phyloP scores from a whole-genome alignment of 495 filamentous ascomycete species.

The Jackrogersella minutella region DNA sequence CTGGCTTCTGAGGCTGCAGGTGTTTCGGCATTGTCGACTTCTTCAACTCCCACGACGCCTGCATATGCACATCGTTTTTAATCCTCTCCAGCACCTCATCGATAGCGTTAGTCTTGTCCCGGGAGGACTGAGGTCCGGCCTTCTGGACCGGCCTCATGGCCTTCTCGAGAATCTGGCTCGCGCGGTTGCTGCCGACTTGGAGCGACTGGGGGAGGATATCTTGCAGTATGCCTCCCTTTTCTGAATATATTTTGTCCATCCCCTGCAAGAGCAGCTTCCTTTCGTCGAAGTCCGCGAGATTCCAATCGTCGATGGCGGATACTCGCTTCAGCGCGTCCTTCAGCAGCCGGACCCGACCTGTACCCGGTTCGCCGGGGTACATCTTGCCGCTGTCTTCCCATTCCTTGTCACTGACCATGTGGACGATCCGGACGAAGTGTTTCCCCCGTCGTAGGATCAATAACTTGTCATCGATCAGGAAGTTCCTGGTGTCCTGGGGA shows the following conservation, averaged over 20 bases:
- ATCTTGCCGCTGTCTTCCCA: slow-evolving; percentile 56
- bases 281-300: slow-evolving; percentile 1
- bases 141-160: not conserved
- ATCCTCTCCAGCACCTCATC: slow-evolving; percentile 21
- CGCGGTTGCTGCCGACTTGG: not conserved
- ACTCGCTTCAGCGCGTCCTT: slow-evolving; percentile 34
- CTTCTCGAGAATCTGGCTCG: not conserved
- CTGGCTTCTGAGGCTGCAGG: too few relatives aligned
- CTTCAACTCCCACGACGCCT: too few relatives aligned
- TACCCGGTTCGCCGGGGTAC: slow-evolving; percentile 56
- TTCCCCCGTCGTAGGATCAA: slow-evolving; percentile 80
- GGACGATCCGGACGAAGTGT: slow-evolving; percentile 77
- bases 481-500: slow-evolving; percentile 64
- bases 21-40: too few relatives aligned
- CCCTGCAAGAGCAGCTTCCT: slow-evolving; percentile 26
- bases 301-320: slow-evolving; percentile 1
- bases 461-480: slow-evolving; percentile 67
- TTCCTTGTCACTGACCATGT: slow-evolving; percentile 75
- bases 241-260: slow-evolving; percentile 42
- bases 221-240: not conserved
- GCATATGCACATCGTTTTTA: too few relatives aligned
- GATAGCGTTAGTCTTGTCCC: slow-evolving; percentile 33
- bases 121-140: not conserved
- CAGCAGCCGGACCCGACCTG: slow-evolving; percentile 48
- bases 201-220: not conserved